Conservation (phyloP, 129 eudicot species). For the Helianthus tuberosus region DNA sequence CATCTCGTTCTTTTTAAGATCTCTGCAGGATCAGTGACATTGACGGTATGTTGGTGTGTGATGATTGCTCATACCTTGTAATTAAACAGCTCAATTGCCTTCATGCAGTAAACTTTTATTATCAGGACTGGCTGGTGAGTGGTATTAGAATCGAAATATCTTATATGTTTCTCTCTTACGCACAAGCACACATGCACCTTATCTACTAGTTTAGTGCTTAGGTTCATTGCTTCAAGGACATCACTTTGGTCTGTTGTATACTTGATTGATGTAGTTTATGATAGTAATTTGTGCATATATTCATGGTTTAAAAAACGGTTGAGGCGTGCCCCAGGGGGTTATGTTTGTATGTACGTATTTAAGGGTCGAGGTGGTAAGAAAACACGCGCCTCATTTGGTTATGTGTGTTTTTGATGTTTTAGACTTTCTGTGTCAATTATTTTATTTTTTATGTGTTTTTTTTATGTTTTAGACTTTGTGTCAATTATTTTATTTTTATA, state of each 20-base stretch:
- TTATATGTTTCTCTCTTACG: neutral
- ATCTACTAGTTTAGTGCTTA: constrained; percentile 15
- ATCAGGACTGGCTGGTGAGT: constrained; percentile 30
- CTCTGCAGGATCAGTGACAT: constrained; percentile 35
- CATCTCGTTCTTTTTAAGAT: constrained; percentile 10
- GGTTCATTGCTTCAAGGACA: neutral
- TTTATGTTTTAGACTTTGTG: too few species aligned
- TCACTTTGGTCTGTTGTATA: neutral
- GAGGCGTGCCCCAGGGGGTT: too few species aligned
- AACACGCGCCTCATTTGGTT: too few species aligned
- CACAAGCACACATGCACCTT: constrained; percentile 3
- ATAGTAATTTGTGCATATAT: constrained; percentile 1
- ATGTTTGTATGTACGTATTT: too few species aligned
- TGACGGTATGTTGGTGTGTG: constrained; percentile 17
- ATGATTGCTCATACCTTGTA: constrained; percentile 1
- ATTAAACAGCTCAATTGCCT: constrained; percentile 14
- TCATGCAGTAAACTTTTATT: constrained; percentile 7
- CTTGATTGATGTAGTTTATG: constrained; percentile 3
- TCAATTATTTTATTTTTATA: too few species aligned
- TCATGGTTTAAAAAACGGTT: too few species aligned
- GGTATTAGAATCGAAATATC: neutral
- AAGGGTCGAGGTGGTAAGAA: too few species aligned
- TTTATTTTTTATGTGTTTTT: too few species aligned
- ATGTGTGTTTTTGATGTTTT: too few species aligned
- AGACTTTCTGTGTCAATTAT: too few species aligned